Evolutionary conservation across 177 flowering plant species (phyloP).

Genomic region (Vitis hybrid): DNA sequence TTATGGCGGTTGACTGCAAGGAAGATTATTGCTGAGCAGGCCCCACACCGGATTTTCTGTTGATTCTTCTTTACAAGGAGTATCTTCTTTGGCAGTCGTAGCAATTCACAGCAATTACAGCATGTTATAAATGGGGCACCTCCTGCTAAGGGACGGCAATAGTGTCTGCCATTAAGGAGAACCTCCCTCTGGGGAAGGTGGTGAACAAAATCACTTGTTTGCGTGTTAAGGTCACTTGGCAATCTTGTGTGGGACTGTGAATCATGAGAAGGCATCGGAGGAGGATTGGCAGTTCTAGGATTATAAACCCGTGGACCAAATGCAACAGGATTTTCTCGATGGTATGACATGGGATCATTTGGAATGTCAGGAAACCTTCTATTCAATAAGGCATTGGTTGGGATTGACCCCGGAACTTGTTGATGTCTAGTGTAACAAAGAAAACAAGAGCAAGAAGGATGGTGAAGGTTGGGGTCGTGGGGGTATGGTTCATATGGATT

Average conservation of each 20-base stretch:
- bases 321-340: slow-evolving; percentile 25
- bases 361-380: slow-evolving; percentile 35
- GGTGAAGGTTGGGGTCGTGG: slow-evolving; percentile 43
- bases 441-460: slow-evolving; percentile 60
- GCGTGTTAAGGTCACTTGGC: slow-evolving; percentile 43
- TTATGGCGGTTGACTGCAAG: slow-evolving; percentile 41
- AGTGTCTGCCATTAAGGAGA: slow-evolving; percentile 26
- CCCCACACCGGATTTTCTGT: slow-evolving; percentile 64
- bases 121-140: slow-evolving; percentile 84
- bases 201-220: slow-evolving; percentile 33
- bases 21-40: slow-evolving; percentile 58
- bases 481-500: slow-evolving; percentile 37
- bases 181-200: slow-evolving; percentile 33
- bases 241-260: slow-evolving; percentile 34
- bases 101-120: slow-evolving; percentile 65
- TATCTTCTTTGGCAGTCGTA: slow-evolving; percentile 58
- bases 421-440: slow-evolving; percentile 48
- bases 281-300: slow-evolving; percentile 27
- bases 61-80: slow-evolving; percentile 24
- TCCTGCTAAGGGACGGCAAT: slow-evolving; percentile 54
- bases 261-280: slow-evolving; percentile 27
- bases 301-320: slow-evolving; percentile 34
- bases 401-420: slow-evolving; percentile 37
- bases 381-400: slow-evolving; percentile 26
- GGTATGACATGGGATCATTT: slow-evolving; percentile 29